These are phyloP conservation scores for Bipolaris cookei DNA, from an alignment of 2,329 filamentous ascomycete genomes.

Conservation along the genomic window DNA sequence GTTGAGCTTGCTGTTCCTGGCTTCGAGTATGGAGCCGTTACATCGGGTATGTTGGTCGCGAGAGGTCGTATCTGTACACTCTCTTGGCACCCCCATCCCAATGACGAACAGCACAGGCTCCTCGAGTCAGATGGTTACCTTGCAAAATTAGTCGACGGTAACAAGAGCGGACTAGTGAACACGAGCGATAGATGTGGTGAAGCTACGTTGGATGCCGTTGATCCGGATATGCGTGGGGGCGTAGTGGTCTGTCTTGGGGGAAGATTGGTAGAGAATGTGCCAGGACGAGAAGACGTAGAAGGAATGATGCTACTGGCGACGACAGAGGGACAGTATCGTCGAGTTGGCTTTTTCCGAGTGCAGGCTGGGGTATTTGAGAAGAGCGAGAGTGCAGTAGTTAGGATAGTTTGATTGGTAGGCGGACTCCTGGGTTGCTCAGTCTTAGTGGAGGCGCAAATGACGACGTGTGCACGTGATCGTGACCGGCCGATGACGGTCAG, in stretches of 20 bases:
- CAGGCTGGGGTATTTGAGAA: neutral
- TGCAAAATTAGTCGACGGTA: neutral
- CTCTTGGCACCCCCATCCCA: neutral
- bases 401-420: neutral
- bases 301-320: constrained; percentile 11
- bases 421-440: no score
- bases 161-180: neutral
- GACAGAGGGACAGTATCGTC: constrained; percentile 1
- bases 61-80: neutral
- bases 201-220: constrained; percentile 12
- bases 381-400: neutral
- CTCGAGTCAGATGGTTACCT: neutral
- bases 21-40: constrained; percentile 13
- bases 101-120: neutral
- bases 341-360: constrained; percentile 13
- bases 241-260: constrained; percentile 13
- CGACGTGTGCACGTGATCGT: constrained; percentile 1
- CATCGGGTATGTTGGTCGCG: constrained; percentile 5
- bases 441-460: neutral
- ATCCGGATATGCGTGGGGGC: constrained; percentile 11
- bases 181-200: constrained; percentile 1
- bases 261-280: constrained; percentile 4
- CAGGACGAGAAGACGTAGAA: constrained; percentile 10
- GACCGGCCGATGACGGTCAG: neutral
- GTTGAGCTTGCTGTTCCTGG: constrained; percentile 7